These are phyloP conservation scores for Musa troglodytarum DNA, from an alignment of 176 grass and related monocot genomes.

Conservation along the genomic window DNA sequence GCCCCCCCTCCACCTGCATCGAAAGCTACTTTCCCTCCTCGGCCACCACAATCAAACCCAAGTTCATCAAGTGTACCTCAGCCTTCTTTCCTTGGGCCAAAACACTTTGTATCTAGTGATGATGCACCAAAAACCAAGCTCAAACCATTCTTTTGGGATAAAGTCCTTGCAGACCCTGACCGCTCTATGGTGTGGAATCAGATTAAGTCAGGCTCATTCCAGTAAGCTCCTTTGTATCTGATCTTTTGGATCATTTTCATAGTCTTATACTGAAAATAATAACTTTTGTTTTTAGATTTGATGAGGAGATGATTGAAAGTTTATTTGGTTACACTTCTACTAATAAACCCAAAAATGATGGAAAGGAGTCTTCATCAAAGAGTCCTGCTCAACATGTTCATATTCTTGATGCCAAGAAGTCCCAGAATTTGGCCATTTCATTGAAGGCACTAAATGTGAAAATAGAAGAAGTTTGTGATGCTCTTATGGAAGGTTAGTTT, in stretches of 20 bases:
- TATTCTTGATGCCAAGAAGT: conserved; percentile 89
- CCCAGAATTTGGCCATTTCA: conserved; percentile 73
- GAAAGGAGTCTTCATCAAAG: conserved; percentile 23
- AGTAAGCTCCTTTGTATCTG: conserved; percentile 51
- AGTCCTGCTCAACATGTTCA: conserved; percentile 35
- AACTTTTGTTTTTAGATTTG: conserved; percentile 42
- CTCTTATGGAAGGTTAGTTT: conserved; percentile 64
- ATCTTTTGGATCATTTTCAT: conserved; percentile 4
- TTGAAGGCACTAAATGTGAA: conserved; percentile 81
- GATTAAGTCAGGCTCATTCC: conserved; percentile 67
- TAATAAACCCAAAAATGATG: conserved; percentile 35
- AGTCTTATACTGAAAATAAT: neutral
- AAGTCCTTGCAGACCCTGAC: conserved; percentile 59
- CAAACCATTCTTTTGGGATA: conserved; percentile 98
- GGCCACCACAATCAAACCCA: neutral
- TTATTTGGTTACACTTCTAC: conserved; percentile 50
- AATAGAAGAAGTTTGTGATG: conserved; percentile 47
- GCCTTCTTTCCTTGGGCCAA: conserved; percentile 12
- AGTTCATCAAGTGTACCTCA: conserved; percentile 31
- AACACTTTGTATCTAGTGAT: conserved; percentile 2
- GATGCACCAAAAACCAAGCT: conserved; percentile 68
- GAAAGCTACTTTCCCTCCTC: conserved; percentile 10
- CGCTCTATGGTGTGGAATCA: conserved; percentile 74
- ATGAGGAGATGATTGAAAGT: conserved; percentile 72
- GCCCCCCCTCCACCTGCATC: neutral